Evolutionary conservation across 108 stramenopile species (phyloP).

Genomic region (Cyclostephanos invisitatus): DNA sequence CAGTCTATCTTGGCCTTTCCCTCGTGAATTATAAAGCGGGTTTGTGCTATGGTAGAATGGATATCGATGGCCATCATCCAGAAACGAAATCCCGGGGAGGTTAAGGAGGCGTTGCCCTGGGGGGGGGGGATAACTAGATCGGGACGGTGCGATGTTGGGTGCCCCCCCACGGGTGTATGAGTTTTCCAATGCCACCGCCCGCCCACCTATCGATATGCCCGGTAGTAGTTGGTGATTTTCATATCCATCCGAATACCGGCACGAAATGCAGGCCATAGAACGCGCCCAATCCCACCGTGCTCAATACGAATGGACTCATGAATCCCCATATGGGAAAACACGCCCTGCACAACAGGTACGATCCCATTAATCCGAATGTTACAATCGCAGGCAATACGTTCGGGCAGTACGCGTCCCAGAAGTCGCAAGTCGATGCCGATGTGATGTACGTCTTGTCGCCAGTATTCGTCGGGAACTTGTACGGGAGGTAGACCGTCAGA

Average conservation of each 20-base stretch:
- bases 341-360: constrained; percentile 69
- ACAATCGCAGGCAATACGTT: constrained; percentile 85
- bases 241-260: too few relatives aligned
- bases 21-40: background rate
- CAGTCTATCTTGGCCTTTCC: background rate
- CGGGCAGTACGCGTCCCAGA: constrained; percentile 91
- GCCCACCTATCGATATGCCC: too few relatives aligned
- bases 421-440: background rate
- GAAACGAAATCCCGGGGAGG: too few relatives aligned
- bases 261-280: constrained; percentile 87
- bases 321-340: constrained; percentile 91
- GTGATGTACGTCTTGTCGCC: constrained; percentile 14
- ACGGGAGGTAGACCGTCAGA: constrained; percentile 65
- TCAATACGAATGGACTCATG: constrained; percentile 80
- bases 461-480: constrained; percentile 24
- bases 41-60: too few relatives aligned
- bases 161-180: too few relatives aligned
- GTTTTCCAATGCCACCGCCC: too few relatives aligned
- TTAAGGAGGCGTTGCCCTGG: too few relatives aligned
- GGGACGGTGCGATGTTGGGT: too few relatives aligned
- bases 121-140: too few relatives aligned
- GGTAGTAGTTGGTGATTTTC: too few relatives aligned
- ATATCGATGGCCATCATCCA: too few relatives aligned
- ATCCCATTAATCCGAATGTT: constrained; percentile 55
- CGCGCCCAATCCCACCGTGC: constrained; percentile 71